Evolutionary conservation across 495 filamentous ascomycete genomes (phyloP), one percentile per base, ranked within the genome.

Genomic region (Cryomyces antarcticus): DNA sequence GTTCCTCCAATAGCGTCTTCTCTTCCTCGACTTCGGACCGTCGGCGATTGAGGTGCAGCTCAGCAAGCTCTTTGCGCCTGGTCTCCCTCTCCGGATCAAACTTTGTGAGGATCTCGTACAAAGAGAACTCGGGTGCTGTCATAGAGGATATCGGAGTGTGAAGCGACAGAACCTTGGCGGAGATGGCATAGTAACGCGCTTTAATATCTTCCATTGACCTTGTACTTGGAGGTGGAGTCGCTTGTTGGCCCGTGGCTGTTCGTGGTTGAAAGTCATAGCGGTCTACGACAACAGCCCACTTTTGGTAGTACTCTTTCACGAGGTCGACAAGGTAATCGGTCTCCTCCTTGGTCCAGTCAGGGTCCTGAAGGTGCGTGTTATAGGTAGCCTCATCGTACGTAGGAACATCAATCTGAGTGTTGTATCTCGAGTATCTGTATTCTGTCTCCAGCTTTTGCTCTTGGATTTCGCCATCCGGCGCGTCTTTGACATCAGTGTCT

Each of bases 231-330:
- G 62, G 59, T 0, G 60, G 49, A 12, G 71, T 59, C 17, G 72
- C 51, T 2, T 13, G 9, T 9, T 36, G 9, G 33, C 33, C 33
- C 9, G 9, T 36, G 33, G 6, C 49, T 53, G 28, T 55, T 57
- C 59, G 5, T 1, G 79, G 71, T 40, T 66, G 59, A 52, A 75
- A 93, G 24, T 93, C 82, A 59, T 94, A 97, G 9, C 86, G 80
- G 55, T 97, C 89, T 59, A 74, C 80, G 38, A 97, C 84, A n/a
- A 97, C 61, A 11, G 86, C 63, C 79, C 89, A 97, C 43, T 87
- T 75, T 37, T 93, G 64, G 49, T 89, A 83, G 51, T 74, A 93
- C 9, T 88, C 77, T 38, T 68, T 65, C 7, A 68, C 80, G 28
- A 88, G 52, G 28, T 73, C 61, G 54, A 95, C 65, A 45, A 97